These are phyloP conservation scores for Alternaria brassicicola DNA, from an alignment of 2,329 filamentous ascomycete genomes.

Conservation along the genomic window DNA sequence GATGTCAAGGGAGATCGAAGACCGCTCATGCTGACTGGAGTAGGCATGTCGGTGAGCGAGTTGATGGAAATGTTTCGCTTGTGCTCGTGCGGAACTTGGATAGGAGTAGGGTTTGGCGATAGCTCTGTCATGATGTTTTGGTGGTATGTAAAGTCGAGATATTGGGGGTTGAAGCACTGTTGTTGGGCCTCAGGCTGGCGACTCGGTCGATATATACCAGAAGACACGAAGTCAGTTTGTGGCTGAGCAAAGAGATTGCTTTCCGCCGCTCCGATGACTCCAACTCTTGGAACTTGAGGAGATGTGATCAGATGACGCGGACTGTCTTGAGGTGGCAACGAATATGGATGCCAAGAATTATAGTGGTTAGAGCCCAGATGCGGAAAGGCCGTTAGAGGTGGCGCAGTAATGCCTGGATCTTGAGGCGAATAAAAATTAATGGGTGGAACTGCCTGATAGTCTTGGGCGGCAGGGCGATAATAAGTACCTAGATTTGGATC, in stretches of 20 bases:
- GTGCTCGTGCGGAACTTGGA: slow-evolving; percentile 36
- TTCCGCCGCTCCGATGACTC: slow-evolving; percentile 40
- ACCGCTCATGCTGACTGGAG: slow-evolving; percentile 42
- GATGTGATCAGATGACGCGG: slow-evolving; percentile 44
- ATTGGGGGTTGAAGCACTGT: slow-evolving; percentile 30
- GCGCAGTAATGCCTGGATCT: slow-evolving; percentile 35
- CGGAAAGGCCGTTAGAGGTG: slow-evolving; percentile 36
- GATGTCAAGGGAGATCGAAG: slow-evolving; percentile 39
- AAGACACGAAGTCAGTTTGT: slow-evolving; percentile 38
- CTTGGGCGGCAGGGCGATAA: slow-evolving; percentile 32
- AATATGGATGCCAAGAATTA: slow-evolving; percentile 35
- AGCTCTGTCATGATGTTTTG: slow-evolving; percentile 34
- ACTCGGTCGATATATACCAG: slow-evolving; percentile 36
- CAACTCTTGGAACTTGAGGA: slow-evolving; percentile 34
- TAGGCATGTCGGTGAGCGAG: slow-evolving; percentile 43
- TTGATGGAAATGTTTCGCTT: slow-evolving; percentile 41
- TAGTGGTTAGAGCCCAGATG: slow-evolving; percentile 35
- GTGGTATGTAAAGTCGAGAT: slow-evolving; percentile 19
- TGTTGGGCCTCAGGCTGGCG: slow-evolving; percentile 41
- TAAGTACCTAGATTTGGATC: slow-evolving; percentile 39
- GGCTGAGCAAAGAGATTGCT: slow-evolving; percentile 41
- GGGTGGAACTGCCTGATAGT: slow-evolving; percentile 27
- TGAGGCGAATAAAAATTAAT: slow-evolving; percentile 37
- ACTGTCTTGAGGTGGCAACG: slow-evolving; percentile 31
- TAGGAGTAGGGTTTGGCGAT: slow-evolving; percentile 27